A percentile compares a stretch with the other conserved stretches of the same genome.
Conservation (phyloP, 1,139 yeast genomes). For the Komagataea norvegica region DNA sequence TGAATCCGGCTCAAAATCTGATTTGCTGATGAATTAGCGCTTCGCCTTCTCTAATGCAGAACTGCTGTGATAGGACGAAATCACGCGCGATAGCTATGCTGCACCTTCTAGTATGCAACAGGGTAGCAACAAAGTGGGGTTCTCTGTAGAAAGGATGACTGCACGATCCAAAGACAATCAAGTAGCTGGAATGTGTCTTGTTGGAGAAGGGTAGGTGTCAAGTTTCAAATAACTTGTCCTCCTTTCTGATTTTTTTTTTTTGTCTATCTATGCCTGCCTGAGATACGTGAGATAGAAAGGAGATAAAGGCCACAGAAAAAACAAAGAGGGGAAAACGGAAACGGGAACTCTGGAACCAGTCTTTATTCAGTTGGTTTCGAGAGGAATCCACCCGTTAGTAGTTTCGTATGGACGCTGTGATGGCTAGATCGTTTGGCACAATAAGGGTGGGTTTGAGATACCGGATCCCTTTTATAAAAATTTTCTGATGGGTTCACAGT, state of each 20-base stretch:
- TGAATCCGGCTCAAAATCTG: background rate
- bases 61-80: too few species aligned
- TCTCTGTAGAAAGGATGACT: background rate
- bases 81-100: too few species aligned
- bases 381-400: too few species aligned
- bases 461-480: slow-evolving; percentile 1
- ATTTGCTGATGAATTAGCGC: background rate
- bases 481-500: background rate
- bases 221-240: background rate
- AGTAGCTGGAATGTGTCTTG: background rate
- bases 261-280: too few species aligned
- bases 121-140: too few species aligned
- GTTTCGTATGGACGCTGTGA: too few species aligned
- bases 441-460: background rate
- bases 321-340: background rate
- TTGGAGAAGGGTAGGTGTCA: background rate
- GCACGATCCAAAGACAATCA: background rate
- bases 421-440: too few species aligned
- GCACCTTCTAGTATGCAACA: too few species aligned
- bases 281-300: background rate
- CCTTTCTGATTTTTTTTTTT: too few species aligned
- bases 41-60: too few species aligned
- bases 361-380: too few species aligned
- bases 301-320: background rate
- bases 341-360: too few species aligned